Evolutionary conservation across 345 rosid genomes (phyloP).

Genomic region (Arabis hirsuta): DNA sequence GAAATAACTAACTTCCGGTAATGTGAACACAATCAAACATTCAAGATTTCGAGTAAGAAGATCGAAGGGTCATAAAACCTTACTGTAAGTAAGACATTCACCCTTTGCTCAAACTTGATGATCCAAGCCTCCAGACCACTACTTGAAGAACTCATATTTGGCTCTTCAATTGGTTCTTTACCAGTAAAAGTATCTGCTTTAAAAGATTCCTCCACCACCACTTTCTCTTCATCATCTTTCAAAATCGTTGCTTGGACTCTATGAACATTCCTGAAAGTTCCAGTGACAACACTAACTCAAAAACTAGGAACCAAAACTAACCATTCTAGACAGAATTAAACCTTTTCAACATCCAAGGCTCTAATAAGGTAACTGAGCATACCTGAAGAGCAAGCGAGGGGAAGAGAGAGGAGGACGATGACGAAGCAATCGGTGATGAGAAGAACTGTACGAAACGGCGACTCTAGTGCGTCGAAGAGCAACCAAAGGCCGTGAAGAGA

Average conservation of each 20-base stretch:
- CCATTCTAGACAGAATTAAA: background rate
- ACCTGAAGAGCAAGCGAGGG: constrained; percentile 47
- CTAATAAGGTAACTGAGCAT: background rate
- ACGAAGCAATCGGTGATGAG: constrained; percentile 42
- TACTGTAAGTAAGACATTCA: constrained; percentile 86
- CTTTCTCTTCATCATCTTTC: constrained; percentile 75
- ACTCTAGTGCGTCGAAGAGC: constrained; percentile 27
- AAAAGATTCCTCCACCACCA: constrained; percentile 70
- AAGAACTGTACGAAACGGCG: constrained; percentile 36
- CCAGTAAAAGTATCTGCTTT: constrained; percentile 49
- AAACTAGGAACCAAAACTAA: background rate
- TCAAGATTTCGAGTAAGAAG: too few species aligned
- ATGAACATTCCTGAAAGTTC: constrained; percentile 46
- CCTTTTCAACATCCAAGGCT: background rate
- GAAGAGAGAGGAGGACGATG: constrained; percentile 37
- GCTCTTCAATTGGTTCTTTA: constrained; percentile 38
- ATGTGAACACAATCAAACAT: background rate
- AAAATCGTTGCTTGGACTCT: constrained; percentile 60
- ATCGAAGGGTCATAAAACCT: constrained; percentile 9
- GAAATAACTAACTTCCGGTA: background rate
- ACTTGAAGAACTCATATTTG: constrained; percentile 43
- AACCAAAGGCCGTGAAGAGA: constrained; percentile 41
- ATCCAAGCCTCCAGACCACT: constrained; percentile 56
- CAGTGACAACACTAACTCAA: background rate
- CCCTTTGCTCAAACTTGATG: constrained; percentile 75